These are phyloP conservation scores for Aureobasidium sp. DNA, from an alignment of 2,329 filamentous ascomycete genomes.

Conservation along the genomic window DNA sequence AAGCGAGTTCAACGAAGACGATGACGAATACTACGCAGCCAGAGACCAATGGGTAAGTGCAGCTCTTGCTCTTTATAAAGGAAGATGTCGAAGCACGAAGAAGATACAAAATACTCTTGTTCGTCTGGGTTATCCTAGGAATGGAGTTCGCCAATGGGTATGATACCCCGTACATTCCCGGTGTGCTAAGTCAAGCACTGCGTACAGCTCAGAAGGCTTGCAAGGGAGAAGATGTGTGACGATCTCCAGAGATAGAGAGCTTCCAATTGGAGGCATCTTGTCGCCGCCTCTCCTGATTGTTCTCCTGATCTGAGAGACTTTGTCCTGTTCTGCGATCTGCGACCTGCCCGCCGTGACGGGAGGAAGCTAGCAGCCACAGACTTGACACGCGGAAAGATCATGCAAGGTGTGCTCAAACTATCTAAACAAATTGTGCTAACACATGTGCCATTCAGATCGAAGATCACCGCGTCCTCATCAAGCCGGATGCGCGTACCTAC, in stretches of 20 bases:
- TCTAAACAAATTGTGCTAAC: neutral
- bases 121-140: neutral
- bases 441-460: neutral
- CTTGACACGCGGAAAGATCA: too few species aligned
- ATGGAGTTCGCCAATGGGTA: neutral
- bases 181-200: too few species aligned
- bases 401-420: neutral
- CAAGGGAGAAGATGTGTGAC: too few species aligned
- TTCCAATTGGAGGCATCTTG: too few species aligned
- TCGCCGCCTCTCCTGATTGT: too few species aligned
- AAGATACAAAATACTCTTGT: neutral
- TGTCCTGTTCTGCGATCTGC: too few species aligned
- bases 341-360: too few species aligned
- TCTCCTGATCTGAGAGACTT: too few species aligned
- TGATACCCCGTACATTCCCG: neutral
- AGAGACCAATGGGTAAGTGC: neutral
- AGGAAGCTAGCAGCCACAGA: too few species aligned
- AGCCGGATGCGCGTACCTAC: neutral
- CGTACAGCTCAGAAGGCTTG: too few species aligned
- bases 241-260: too few species aligned
- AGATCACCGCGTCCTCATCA: slow-evolving; percentile 1
- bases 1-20: slow-evolving; percentile 7
- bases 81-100: neutral
- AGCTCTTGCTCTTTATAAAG: neutral
- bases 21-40: neutral